Evolutionary conservation across 306 rosid genomes (phyloP).

Genomic region (Biancaea sappan): DNA sequence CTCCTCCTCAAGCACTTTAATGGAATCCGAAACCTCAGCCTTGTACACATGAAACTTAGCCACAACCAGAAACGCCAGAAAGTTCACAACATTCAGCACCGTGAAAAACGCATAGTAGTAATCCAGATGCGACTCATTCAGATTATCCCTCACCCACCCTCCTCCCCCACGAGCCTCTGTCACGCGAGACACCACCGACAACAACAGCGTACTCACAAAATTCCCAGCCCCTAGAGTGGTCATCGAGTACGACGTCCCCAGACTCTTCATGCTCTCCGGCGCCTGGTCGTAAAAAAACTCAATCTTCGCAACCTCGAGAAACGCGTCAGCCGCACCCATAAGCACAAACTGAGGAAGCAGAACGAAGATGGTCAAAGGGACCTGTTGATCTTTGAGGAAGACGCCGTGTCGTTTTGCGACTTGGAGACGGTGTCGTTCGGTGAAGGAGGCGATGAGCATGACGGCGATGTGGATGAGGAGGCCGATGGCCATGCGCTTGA

Average conservation of each 20-base stretch:
- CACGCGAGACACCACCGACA: slow-evolving; percentile 52
- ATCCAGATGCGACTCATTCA: slow-evolving; percentile 71
- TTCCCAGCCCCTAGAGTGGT: slow-evolving; percentile 71
- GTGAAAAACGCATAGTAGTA: slow-evolving; percentile 74
- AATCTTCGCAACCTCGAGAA: slow-evolving; percentile 76
- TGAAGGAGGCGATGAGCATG: slow-evolving; percentile 58
- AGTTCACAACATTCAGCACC: slow-evolving; percentile 55
- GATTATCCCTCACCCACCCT: slow-evolving; percentile 78
- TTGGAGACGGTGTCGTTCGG: slow-evolving; percentile 58
- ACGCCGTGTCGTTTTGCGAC: slow-evolving; percentile 46
- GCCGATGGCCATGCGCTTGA: slow-evolving; percentile 78
- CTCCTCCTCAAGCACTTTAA: slow-evolving; percentile 60
- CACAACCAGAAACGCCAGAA: slow-evolving; percentile 49
- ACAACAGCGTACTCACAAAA: slow-evolving; percentile 68
- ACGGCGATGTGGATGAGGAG: slow-evolving; percentile 54
- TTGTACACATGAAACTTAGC: slow-evolving; percentile 63
- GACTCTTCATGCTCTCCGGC: slow-evolving; percentile 81
- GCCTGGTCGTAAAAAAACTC: slow-evolving; percentile 91
- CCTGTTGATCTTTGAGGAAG: slow-evolving; percentile 36
- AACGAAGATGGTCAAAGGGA: slow-evolving; percentile 74
- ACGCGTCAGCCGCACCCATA: slow-evolving; percentile 71
- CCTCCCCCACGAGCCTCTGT: slow-evolving; percentile 49
- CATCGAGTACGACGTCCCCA: slow-evolving; percentile 75
- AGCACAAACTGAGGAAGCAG: slow-evolving; percentile 80
- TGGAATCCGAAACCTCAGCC: slow-evolving; percentile 83